These are phyloP conservation scores for Penicillium antarcticum DNA, from an alignment of 495 filamentous ascomycete species.

Conservation along the genomic window DNA sequence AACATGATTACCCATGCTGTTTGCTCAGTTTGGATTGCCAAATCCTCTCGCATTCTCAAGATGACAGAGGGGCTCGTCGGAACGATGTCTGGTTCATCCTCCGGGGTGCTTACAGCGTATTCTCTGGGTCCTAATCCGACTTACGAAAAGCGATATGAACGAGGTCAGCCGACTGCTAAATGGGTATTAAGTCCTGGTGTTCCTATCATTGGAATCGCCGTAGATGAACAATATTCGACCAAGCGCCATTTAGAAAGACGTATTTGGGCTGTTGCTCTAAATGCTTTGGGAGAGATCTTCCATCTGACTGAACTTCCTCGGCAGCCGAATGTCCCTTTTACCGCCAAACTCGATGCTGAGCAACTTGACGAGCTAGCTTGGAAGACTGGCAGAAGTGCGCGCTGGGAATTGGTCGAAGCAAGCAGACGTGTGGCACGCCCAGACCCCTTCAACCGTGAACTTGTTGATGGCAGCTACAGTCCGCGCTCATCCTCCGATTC, in stretches of 20 bases:
- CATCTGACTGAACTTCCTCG: slow-evolving; percentile 69
- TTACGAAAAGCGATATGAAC: slow-evolving; percentile 61
- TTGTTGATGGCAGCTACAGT: slow-evolving; percentile 63
- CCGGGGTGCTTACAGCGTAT: slow-evolving; percentile 82
- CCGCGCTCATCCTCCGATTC: slow-evolving; percentile 66
- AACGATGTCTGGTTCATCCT: slow-evolving; percentile 79
- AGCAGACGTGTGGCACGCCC: slow-evolving; percentile 68
- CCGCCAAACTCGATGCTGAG: slow-evolving; percentile 31
- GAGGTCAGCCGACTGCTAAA: slow-evolving; percentile 74
- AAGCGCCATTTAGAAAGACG: slow-evolving; percentile 65
- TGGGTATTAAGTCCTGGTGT: slow-evolving; percentile 93
- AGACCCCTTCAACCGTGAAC: slow-evolving; percentile 61
- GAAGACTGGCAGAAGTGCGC: slow-evolving; percentile 71
- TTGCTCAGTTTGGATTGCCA: slow-evolving; percentile 88
- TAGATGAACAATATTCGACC: slow-evolving; percentile 75
- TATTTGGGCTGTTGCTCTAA: slow-evolving; percentile 83
- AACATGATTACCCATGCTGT: slow-evolving; percentile 58
- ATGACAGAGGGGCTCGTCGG: slow-evolving; percentile 75
- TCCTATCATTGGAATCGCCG: slow-evolving; percentile 79
- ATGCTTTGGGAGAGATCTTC: slow-evolving; percentile 89
- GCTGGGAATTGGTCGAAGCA: slow-evolving; percentile 76
- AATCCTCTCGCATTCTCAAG: slow-evolving; percentile 65
- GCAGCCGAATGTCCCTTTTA: slow-evolving; percentile 26
- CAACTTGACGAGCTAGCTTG: slow-evolving; percentile 66
- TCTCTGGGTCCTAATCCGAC: slow-evolving; percentile 67